Percentiles rank a stretch among this genome's conserved stretches.
Conservation (phyloP, 345 rosid genomes). For the Pelargonium nanum region DNA sequence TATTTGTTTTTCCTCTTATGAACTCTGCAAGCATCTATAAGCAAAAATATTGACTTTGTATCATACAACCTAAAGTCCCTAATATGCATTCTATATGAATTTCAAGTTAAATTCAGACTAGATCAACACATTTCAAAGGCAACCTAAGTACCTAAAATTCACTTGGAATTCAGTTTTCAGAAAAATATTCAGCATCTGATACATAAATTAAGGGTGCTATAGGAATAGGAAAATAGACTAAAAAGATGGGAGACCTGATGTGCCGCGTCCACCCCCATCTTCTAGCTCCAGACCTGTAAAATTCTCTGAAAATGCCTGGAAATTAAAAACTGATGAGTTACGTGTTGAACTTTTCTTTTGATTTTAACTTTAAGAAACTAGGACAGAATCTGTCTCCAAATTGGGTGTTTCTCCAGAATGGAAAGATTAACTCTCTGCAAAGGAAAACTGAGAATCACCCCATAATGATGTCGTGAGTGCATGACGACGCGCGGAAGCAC, state of each 20-base stretch:
- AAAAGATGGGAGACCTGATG: conserved; percentile 49
- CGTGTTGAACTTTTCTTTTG: background rate
- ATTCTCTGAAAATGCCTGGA: conserved; percentile 87
- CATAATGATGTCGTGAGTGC: conserved; percentile 93
- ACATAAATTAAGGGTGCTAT: background rate
- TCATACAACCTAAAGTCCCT: no score
- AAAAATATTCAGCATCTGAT: background rate
- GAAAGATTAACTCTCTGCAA: no score
- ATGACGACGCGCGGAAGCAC: conserved; percentile 96
- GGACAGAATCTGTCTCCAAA: no score
- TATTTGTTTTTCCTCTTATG: background rate
- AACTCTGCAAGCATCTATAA: background rate
- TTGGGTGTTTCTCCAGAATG: no score
- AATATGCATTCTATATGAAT: no score
- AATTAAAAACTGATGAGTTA: background rate
- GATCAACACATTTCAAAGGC: background rate
- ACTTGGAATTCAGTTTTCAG: background rate
- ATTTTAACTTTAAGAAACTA: background rate
- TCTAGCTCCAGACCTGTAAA: conserved; percentile 96
- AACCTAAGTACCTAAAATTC: background rate
- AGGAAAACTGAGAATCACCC: conserved; percentile 33
- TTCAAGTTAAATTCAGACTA: no score
- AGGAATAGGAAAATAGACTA: background rate
- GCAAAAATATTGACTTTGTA: no score
- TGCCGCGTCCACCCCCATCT: conserved; percentile 99